These are phyloP conservation scores for Cadophora malorum DNA, from an alignment of 2,329 filamentous ascomycete species.

Conservation along the genomic window DNA sequence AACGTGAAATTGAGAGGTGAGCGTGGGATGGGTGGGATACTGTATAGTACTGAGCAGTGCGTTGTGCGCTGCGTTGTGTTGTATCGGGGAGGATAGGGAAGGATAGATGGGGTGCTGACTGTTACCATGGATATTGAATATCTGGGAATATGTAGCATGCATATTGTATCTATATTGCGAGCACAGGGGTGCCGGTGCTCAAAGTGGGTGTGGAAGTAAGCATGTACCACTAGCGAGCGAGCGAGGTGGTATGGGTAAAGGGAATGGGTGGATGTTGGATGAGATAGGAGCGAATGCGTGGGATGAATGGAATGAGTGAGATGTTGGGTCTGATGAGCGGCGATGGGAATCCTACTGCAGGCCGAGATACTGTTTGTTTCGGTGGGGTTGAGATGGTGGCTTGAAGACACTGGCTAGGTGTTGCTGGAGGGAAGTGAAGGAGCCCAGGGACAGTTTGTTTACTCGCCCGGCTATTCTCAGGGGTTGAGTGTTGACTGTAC, in stretches of 20 bases:
- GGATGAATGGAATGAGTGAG: not conserved
- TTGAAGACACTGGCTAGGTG: not conserved
- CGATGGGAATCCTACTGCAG: not conserved
- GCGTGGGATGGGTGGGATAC: conserved; percentile 6
- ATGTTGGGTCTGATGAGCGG: not conserved
- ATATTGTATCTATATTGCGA: not conserved
- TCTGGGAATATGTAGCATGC: not conserved
- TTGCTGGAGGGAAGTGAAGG: not conserved
- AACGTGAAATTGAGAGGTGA: not conserved
- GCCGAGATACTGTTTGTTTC: not conserved
- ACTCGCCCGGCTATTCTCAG: not conserved
- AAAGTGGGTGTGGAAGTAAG: not conserved
- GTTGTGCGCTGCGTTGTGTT: too few relatives aligned
- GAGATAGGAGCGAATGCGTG: not conserved
- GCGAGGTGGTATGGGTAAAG: conserved; percentile 7
- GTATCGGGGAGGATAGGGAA: not conserved
- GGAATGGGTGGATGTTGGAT: not conserved
- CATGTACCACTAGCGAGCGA: not conserved
- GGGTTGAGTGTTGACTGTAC: not conserved
- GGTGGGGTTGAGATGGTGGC: not conserved
- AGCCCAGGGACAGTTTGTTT: not conserved
- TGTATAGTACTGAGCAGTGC: not conserved
- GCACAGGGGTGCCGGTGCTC: not conserved
- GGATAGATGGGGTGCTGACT: not conserved
- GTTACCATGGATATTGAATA: conserved; percentile 4